phyloP scores from a whole-genome alignment of 108 stramenopile species.

The Pseudonitzschia delicatissima region DNA sequence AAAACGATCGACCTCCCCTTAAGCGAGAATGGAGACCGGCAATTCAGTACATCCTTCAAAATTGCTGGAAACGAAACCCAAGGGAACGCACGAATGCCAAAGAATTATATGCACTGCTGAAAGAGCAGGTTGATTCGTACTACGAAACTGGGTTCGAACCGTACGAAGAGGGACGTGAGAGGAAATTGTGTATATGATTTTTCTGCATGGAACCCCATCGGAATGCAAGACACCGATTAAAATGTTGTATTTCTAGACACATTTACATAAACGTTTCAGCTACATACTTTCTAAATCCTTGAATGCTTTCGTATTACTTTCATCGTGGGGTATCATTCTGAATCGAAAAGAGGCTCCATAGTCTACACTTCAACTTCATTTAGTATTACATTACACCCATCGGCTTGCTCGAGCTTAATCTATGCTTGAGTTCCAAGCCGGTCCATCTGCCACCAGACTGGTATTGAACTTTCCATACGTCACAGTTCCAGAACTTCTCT shows the following conservation, averaged over 20 bases:
- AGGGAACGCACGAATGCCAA: slow-evolving; percentile 27
- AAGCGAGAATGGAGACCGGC: slow-evolving; percentile 27
- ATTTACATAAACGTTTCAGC: too few species aligned
- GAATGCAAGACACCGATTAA: too few species aligned
- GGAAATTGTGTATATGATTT: slow-evolving; percentile 29
- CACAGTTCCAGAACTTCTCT: slow-evolving; percentile 73
- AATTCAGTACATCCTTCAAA: slow-evolving; percentile 25
- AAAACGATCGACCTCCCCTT: slow-evolving; percentile 34
- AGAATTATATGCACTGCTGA: slow-evolving; percentile 31
- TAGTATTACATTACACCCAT: neutral
- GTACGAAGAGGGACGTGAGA: slow-evolving; percentile 27
- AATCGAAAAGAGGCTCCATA: too few species aligned
- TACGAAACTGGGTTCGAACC: slow-evolving; percentile 33
- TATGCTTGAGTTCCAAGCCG: neutral
- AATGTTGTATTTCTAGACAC: too few species aligned
- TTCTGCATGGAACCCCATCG: too few species aligned
- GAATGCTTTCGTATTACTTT: too few species aligned
- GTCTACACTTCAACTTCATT: neutral
- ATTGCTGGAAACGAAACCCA: slow-evolving; percentile 37
- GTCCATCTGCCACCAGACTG: slow-evolving; percentile 4
- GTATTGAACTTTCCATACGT: slow-evolving; percentile 70
- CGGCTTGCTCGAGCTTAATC: slow-evolving; percentile 1
- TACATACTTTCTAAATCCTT: neutral
- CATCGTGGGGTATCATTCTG: too few species aligned
- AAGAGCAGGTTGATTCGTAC: slow-evolving; percentile 34